Evolutionary conservation across 441 rosid genomes (phyloP).

Genomic region (Erodium moschatum): DNA sequence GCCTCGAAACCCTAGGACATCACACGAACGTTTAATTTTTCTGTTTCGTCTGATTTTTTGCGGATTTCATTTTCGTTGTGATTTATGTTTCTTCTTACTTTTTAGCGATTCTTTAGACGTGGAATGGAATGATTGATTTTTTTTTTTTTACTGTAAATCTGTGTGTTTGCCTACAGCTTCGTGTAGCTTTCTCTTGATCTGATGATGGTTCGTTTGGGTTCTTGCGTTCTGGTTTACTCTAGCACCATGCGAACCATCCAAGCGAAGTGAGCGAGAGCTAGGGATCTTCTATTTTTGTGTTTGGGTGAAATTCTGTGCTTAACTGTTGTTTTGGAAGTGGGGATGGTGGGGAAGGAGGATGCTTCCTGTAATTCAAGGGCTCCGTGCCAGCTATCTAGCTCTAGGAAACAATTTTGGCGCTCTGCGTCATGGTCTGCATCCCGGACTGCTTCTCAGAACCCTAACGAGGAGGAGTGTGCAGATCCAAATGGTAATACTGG

Average conservation of each 20-base stretch:
- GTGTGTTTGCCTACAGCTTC: not conserved
- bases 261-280: not conserved
- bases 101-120: not conserved
- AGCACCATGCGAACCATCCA: not conserved
- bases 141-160: not conserved
- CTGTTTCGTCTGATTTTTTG: not conserved
- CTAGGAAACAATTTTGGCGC: conserved; percentile 78
- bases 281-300: conserved; percentile 21
- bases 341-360: conserved; percentile 86
- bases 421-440: conserved; percentile 97
- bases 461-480: conserved; percentile 37
- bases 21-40: not conserved
- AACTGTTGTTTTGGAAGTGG: conserved; percentile 24
- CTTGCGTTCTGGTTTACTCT: not conserved
- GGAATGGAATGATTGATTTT: not conserved
- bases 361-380: conserved; percentile 39
- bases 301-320: conserved; percentile 7
- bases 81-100: not conserved
- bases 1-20: not conserved
- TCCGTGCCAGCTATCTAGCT: conserved; percentile 44
- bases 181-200: conserved; percentile 4
- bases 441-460: conserved; percentile 55
- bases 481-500: conserved; percentile 36
- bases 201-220: conserved; percentile 3
- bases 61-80: not conserved